A percentile compares a stretch with the other conserved stretches of the same genome.
Evolutionary conservation across 768 basidiomycete genomes (phyloP).

Genomic region (Trametes cubensis): DNA sequence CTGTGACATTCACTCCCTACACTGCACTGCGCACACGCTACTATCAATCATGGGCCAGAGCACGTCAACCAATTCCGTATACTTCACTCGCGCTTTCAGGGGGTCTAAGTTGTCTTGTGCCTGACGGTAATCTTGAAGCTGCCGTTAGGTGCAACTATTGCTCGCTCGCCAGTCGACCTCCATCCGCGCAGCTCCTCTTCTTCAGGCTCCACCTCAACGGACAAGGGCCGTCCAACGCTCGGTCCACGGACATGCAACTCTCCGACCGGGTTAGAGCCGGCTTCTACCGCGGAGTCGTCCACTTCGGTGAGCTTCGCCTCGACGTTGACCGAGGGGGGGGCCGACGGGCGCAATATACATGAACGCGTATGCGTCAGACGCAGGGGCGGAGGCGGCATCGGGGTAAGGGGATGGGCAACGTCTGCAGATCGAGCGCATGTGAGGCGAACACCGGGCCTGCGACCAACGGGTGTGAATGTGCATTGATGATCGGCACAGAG

Average conservation of each 20-base stretch:
- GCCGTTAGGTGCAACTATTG: slow-evolving; percentile 40
- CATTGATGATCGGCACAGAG: slow-evolving; percentile 74
- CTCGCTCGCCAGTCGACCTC: slow-evolving; percentile 36
- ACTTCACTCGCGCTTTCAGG: background rate
- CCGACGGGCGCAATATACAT: slow-evolving; percentile 61
- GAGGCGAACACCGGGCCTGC: slow-evolving; percentile 81
- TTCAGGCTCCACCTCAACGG: slow-evolving; percentile 42
- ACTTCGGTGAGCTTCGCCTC: slow-evolving; percentile 79
- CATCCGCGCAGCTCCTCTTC: slow-evolving; percentile 31
- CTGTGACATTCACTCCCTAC: no score
- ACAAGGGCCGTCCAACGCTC: slow-evolving; percentile 59
- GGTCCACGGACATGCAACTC: slow-evolving; percentile 70
- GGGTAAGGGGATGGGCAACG: slow-evolving; percentile 48
- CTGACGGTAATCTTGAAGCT: slow-evolving; percentile 36
- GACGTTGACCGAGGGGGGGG: slow-evolving; percentile 81
- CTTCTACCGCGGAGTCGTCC: slow-evolving; percentile 65
- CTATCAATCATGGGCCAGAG: no score
- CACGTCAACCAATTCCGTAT: no score
- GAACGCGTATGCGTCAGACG: slow-evolving; percentile 36
- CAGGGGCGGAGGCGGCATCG: slow-evolving; percentile 13
- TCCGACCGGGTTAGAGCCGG: slow-evolving; percentile 67
- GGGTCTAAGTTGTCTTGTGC: background rate
- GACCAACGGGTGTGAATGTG: slow-evolving; percentile 61
- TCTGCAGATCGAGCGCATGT: slow-evolving; percentile 85
- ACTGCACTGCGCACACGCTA: no score